Base-by-base conservation (phyloP, 2,329 filamentous ascomycete genomes). In the Microdochium bolleyi region DNA sequence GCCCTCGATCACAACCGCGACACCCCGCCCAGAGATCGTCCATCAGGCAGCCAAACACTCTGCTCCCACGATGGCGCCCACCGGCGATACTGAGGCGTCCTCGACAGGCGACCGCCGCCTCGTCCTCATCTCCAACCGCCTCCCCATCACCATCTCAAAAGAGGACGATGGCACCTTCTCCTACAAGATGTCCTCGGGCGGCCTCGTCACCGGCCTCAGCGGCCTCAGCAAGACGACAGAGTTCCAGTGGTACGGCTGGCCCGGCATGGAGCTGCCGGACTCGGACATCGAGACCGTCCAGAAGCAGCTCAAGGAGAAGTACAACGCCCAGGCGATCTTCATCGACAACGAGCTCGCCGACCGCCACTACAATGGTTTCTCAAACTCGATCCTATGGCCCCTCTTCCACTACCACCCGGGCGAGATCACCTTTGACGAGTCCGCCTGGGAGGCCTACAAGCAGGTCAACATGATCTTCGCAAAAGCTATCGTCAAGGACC, bases 211-310 rank as follows among this genome's bases (percentile, higher is more conserved):
- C 50, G 94, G 94, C 21, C 78, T 99, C 56, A 95, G 89, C 60
- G 94, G 94, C 24, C 75, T 97, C 54, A 87, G 89, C 62, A 96
- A 96, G 73, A 88, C 89, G 30, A 96, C 90, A 24, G 92, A 86
- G 60, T 97, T 97, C 71, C 89, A 94, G 70, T 99, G 94, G 94
- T 97, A 97, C 71, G 94, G 94, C 60, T 97, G 94, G 92, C 92
- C 94, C 1, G 94, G 94, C 37, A 74, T 96, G 49, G 90, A 97
- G 70, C 84, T 97, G 3, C 92, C 92, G 38, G 89, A 95, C 57
- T 80, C 84, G 52, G 92, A 97, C 70, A 80, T 89, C 46, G 76
- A 80, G 2, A 77, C 79, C 53, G 84, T 99, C 69, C 87, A 83
- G 65, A 78, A 87, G 64, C 84, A 87, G 58, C 75, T 97, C 64